These are phyloP conservation scores for Phytophthora idaei DNA, from an alignment of 352 stramenopile species.

Conservation along the genomic window DNA sequence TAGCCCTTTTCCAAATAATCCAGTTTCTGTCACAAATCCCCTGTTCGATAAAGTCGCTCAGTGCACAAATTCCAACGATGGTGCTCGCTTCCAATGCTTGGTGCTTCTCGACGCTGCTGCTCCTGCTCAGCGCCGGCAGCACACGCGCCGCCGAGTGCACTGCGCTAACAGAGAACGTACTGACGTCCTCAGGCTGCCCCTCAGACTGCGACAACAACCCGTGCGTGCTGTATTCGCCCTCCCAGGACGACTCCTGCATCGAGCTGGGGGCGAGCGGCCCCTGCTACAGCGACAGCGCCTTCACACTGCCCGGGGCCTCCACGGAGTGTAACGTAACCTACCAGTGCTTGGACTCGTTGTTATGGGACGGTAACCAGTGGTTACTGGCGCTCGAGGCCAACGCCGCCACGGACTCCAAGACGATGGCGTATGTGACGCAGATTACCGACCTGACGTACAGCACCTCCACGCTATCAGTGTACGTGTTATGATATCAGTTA, in stretches of 20 bases:
- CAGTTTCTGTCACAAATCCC: slow-evolving; percentile 14
- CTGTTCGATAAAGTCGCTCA: slow-evolving; percentile 9
- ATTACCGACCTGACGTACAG: slow-evolving; percentile 49
- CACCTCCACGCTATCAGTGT: slow-evolving; percentile 42
- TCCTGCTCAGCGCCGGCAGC: slow-evolving; percentile 11
- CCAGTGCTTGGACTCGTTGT: slow-evolving; percentile 57
- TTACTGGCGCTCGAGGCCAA: slow-evolving; percentile 41
- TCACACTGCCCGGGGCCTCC: slow-evolving; percentile 28
- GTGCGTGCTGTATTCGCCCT: slow-evolving; percentile 62
- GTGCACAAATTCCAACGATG: slow-evolving; percentile 15
- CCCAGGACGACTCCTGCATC: slow-evolving; percentile 37
- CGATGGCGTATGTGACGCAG: slow-evolving; percentile 53
- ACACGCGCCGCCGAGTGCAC: slow-evolving; percentile 40
- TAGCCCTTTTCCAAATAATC: slow-evolving; percentile 25
- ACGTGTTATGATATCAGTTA: slow-evolving; percentile 30
- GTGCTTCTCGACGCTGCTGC: slow-evolving; percentile 23
- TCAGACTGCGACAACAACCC: slow-evolving; percentile 33
- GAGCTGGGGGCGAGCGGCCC: slow-evolving; percentile 38
- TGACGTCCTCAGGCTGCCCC: slow-evolving; percentile 57
- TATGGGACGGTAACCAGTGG: slow-evolving; percentile 44
- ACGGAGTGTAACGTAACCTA: slow-evolving; percentile 56
- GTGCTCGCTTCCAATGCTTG: neutral
- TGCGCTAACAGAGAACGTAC: slow-evolving; percentile 48
- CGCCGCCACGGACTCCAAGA: slow-evolving; percentile 30
- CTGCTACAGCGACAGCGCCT: slow-evolving; percentile 39